Percentiles rank a stretch among this genome's conserved stretches.
Conservation (phyloP, 345 rosid species). For the Balakata baccata region DNA sequence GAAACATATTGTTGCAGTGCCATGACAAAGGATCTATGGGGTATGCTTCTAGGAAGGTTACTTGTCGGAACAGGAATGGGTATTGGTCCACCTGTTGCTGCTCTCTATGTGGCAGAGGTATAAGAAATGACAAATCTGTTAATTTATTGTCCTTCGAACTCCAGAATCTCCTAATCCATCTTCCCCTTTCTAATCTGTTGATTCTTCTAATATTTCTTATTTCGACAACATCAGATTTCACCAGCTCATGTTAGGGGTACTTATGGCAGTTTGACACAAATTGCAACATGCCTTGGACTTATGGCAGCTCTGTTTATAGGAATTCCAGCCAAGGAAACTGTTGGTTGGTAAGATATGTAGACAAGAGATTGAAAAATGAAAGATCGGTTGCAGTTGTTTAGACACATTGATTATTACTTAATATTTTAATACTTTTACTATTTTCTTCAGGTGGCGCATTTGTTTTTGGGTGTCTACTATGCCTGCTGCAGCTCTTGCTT, state of each 20-base stretch:
- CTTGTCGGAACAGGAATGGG: conserved; percentile 96
- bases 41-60: conserved; percentile 89
- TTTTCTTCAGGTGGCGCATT: conserved; percentile 76
- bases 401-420: not conserved
- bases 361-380: conserved; percentile 7
- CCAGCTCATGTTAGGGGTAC: conserved; percentile 90
- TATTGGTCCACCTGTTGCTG: conserved; percentile 48
- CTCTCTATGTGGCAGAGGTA: conserved; percentile 97
- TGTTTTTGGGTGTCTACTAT: conserved; percentile 71
- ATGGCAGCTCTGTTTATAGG: conserved; percentile 67
- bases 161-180: not conserved
- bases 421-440: not conserved
- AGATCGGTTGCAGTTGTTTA: not conserved
- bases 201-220: not conserved
- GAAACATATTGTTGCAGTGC: conserved; percentile 57
- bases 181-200: no score
- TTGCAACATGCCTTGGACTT: conserved; percentile 81
- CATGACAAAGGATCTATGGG: conserved; percentile 43
- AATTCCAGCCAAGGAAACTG: conserved; percentile 64
- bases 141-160: not conserved
- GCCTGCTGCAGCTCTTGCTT: conserved; percentile 73
- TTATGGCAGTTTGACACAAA: conserved; percentile 82
- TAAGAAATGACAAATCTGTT: conserved; percentile 12
- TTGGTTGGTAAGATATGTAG: conserved; percentile 62
- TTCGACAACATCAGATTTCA: conserved; percentile 50